phyloP scores from a whole-genome alignment of 768 basidiomycete genomes.

The Russula earlei region DNA sequence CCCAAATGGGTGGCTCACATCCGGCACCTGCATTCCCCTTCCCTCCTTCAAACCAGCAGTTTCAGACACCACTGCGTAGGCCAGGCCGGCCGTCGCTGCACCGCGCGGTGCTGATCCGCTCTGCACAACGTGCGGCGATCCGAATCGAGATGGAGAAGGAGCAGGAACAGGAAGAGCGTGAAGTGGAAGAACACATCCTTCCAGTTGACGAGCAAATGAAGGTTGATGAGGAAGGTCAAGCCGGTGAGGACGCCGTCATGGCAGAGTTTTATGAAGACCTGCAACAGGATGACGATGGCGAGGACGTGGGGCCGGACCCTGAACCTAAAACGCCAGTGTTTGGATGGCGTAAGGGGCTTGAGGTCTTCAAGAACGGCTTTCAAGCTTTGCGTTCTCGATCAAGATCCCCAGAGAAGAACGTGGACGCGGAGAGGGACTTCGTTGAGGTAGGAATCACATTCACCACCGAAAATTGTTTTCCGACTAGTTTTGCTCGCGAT shows the following conservation, averaged over 20 bases:
- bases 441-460: constrained; percentile 2
- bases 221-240: constrained; percentile 12
- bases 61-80: constrained; percentile 22
- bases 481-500: background rate
- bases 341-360: constrained; percentile 30
- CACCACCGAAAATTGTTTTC: background rate
- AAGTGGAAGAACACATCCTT: constrained; percentile 14
- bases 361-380: constrained; percentile 26
- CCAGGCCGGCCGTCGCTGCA: constrained; percentile 43
- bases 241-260: constrained; percentile 1
- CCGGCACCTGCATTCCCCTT: constrained; percentile 11
- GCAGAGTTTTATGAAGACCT: constrained; percentile 15
- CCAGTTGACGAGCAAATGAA: constrained; percentile 19
- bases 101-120: constrained; percentile 59
- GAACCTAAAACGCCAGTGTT: constrained; percentile 25
- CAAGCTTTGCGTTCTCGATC: constrained; percentile 27
- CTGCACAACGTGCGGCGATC: constrained; percentile 52
- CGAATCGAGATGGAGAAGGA: constrained; percentile 42
- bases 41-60: constrained; percentile 21
- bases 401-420: constrained; percentile 20
- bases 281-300: constrained; percentile 23
- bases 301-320: constrained; percentile 22
- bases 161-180: constrained; percentile 38
- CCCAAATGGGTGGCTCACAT: constrained; percentile 3
- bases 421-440: background rate